These are phyloP conservation scores for Fusarium compactum DNA, from an alignment of 2,329 filamentous ascomycete species.

Conservation along the genomic window DNA sequence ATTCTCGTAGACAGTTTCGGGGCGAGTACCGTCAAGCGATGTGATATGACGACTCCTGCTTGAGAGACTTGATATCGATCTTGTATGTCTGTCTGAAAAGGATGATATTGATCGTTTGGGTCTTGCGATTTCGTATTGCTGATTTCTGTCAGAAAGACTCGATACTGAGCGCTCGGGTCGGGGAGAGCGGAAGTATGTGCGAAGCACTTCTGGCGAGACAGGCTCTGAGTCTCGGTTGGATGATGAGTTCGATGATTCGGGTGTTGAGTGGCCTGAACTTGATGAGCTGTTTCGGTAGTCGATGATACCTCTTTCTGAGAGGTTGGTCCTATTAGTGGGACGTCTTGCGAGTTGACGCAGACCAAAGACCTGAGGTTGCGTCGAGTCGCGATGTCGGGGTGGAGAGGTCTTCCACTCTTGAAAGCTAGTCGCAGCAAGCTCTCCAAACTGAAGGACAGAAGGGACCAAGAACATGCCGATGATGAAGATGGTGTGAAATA, in stretches of 20 bases:
- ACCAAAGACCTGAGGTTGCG: constrained; percentile 40
- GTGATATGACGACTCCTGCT: constrained; percentile 4
- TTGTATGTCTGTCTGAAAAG: background rate
- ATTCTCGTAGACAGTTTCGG: constrained; percentile 1
- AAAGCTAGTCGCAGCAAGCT: background rate
- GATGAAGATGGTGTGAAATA: constrained; percentile 71
- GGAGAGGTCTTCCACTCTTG: background rate
- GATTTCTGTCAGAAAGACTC: constrained; percentile 5
- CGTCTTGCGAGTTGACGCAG: constrained; percentile 48
- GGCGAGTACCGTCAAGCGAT: background rate
- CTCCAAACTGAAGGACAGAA: constrained; percentile 14
- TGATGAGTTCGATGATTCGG: background rate
- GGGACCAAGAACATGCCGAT: constrained; percentile 38
- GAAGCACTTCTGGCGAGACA: constrained; percentile 14
- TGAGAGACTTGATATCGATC: background rate
- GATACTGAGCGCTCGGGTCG: constrained; percentile 19
- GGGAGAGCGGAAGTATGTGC: constrained; percentile 43
- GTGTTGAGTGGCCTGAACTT: background rate
- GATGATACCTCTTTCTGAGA: constrained; percentile 13
- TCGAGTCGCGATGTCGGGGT: background rate
- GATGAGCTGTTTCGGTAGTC: constrained; percentile 15
- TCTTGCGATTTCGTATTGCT: constrained; percentile 9
- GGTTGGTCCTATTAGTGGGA: constrained; percentile 35
- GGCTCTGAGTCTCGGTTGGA: constrained; percentile 15
- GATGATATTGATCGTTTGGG: constrained; percentile 4